These are phyloP conservation scores for Populus alba DNA, from an alignment of 345 rosid species.

Conservation along the genomic window DNA sequence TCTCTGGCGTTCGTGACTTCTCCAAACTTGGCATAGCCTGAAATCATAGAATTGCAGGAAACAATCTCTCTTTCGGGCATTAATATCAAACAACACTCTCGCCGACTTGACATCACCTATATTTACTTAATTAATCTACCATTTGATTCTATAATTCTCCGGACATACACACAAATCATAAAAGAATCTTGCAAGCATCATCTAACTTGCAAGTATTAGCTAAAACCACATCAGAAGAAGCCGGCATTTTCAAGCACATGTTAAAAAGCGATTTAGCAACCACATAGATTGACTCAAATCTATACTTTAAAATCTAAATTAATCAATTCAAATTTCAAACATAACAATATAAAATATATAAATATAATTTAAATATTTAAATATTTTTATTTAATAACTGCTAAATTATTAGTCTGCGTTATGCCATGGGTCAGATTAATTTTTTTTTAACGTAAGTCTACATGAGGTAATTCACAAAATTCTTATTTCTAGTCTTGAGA, in stretches of 20 bases:
- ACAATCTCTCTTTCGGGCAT: conserved; percentile 40
- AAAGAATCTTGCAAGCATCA: conserved; percentile 32
- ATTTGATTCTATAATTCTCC: conserved; percentile 33
- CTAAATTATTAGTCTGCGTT: rapidly evolving
- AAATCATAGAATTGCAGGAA: conserved; percentile 44
- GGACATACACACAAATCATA: conserved; percentile 26
- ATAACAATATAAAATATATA: too few relatives aligned
- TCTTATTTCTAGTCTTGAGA: rapidly evolving
- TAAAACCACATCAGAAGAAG: neutral
- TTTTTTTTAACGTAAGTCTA: too few relatives aligned
- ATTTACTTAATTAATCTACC: conserved; percentile 15
- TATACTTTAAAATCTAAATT: conserved; percentile 14
- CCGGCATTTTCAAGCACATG: conserved; percentile 17
- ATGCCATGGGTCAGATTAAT: rapidly evolving
- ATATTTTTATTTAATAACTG: too few relatives aligned
- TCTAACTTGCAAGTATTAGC: neutral
- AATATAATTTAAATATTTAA: too few relatives aligned
- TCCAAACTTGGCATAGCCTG: conserved; percentile 34
- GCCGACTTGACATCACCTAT: conserved; percentile 30
- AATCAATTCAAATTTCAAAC: too few relatives aligned
- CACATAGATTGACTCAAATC: conserved; percentile 21
- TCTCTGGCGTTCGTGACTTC: conserved; percentile 32
- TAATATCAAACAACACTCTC: conserved; percentile 33
- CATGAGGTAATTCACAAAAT: too few relatives aligned
- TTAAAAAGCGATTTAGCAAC: conserved; percentile 27